Conservation (phyloP, 306 rosid species). For the Heteromeles arbutifolia region DNA sequence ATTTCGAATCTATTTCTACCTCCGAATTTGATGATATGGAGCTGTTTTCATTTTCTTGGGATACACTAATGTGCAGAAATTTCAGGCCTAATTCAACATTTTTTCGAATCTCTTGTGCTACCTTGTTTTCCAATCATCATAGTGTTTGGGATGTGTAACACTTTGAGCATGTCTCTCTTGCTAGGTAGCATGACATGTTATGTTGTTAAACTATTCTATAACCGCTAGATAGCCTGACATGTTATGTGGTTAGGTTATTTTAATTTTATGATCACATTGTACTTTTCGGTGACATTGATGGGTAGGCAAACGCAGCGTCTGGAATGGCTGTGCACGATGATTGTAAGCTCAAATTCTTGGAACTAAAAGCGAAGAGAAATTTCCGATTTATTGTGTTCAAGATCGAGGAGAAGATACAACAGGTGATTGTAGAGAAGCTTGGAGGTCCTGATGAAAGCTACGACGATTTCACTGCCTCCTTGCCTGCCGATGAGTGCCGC, state of each 20-base stretch:
- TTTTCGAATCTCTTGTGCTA: background rate
- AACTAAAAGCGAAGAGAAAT: slow-evolving; percentile 26
- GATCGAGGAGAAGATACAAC: slow-evolving; percentile 25
- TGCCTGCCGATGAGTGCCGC: slow-evolving; percentile 22
- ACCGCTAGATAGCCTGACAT: background rate
- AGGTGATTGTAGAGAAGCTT: slow-evolving; percentile 25
- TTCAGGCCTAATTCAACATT: background rate
- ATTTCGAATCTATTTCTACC: background rate
- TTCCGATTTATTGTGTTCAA: slow-evolving; percentile 25
- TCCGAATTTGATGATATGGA: background rate
- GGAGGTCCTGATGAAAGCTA: slow-evolving; percentile 21
- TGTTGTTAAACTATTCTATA: background rate
- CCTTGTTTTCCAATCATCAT: background rate
- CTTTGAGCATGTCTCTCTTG: background rate
- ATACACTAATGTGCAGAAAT: background rate
- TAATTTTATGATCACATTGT: background rate
- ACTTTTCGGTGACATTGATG: background rate
- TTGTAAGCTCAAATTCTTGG: slow-evolving; percentile 22
- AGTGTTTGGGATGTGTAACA: background rate
- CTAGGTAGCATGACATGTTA: background rate
- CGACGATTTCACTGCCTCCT: slow-evolving; percentile 13
- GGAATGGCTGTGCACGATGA: slow-evolving; percentile 30
- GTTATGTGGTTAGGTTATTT: background rate
- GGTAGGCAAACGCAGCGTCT: slow-evolving; percentile 16
- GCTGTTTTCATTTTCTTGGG: background rate